A percentile compares a stretch with the other conserved stretches of the same genome.
Evolutionary conservation across 2,329 filamentous ascomycete species (phyloP).

Genomic region (Westerdykella sp.): DNA sequence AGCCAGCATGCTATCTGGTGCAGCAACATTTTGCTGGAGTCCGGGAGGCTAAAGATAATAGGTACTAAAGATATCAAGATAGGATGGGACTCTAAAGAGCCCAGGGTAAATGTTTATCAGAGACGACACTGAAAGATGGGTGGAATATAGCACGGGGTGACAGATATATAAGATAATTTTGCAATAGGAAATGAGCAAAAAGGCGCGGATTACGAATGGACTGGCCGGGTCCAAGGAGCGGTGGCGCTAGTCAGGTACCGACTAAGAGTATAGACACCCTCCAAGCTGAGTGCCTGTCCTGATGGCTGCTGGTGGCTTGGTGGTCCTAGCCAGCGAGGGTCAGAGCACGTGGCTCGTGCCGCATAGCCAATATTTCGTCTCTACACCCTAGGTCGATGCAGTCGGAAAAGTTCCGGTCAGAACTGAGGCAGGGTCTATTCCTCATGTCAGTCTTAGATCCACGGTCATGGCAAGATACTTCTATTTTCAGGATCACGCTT

Average conservation of each 20-base stretch:
- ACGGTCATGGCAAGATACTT: slow-evolving; percentile 1
- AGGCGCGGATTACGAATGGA: neutral
- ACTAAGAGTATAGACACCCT: neutral
- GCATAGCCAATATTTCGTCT: slow-evolving; percentile 3
- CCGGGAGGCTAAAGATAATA: no score
- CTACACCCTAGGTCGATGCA: slow-evolving; percentile 1
- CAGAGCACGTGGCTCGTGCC: neutral
- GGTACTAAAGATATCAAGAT: no score
- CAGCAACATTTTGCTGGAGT: slow-evolving; percentile 18
- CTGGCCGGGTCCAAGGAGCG: neutral
- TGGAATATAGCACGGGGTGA: neutral
- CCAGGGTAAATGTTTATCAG: no score
- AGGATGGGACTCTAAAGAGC: no score
- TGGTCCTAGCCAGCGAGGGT: slow-evolving; percentile 3
- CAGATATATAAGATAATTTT: slow-evolving; percentile 14
- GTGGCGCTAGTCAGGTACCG: slow-evolving; percentile 5
- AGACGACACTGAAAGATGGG: no score
- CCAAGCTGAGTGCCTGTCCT: slow-evolving; percentile 1
- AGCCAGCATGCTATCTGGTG: slow-evolving; percentile 19
- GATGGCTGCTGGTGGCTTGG: slow-evolving; percentile 4
- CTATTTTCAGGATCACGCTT: slow-evolving; percentile 11
- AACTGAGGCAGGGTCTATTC: slow-evolving; percentile 3
- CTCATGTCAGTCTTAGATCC: neutral
- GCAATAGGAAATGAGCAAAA: neutral
- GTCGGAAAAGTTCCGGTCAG: slow-evolving; percentile 8